phyloP scores from a whole-genome alignment of 768 basidiomycete species.

The Leccinellum albellum region DNA sequence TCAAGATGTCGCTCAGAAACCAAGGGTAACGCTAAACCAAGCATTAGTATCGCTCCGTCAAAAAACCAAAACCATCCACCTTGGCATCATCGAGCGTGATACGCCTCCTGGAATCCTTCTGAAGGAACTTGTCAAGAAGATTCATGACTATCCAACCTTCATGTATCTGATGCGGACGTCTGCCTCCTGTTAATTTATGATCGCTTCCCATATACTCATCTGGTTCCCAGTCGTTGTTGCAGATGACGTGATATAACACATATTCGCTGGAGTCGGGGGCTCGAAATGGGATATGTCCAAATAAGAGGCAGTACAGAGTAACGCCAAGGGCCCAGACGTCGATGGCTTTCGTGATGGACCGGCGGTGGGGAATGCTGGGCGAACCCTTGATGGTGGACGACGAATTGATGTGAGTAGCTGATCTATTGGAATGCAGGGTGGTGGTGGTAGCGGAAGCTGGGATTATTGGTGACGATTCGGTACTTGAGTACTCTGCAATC shows the following conservation, averaged over 20 bases:
- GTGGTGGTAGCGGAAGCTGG: conserved; percentile 29
- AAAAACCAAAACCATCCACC: conserved; percentile 39
- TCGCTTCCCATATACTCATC: conserved; percentile 73
- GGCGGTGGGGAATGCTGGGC: conserved; percentile 28
- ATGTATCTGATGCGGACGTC: conserved; percentile 41
- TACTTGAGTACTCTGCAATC: conserved; percentile 58
- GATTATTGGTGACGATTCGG: conserved; percentile 33
- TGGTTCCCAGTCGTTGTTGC: conserved; percentile 68
- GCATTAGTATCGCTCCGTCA: neutral
- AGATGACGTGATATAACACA: conserved; percentile 75
- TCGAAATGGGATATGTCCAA: conserved; percentile 79
- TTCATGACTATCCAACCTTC: conserved; percentile 64
- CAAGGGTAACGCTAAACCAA: conserved; percentile 52
- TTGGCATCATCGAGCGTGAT: conserved; percentile 82
- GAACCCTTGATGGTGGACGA: conserved; percentile 28
- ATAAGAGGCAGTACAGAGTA: conserved; percentile 91
- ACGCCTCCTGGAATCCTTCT: conserved; percentile 73
- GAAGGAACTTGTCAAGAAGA: conserved; percentile 70
- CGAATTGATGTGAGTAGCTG: conserved; percentile 28
- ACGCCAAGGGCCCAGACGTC: conserved; percentile 98
- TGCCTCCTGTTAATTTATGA: conserved; percentile 57
- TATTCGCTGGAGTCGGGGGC: conserved; percentile 60
- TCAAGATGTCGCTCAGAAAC: conserved; percentile 64
- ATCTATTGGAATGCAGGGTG: conserved; percentile 31
- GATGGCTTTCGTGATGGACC: conserved; percentile 84